phyloP scores from a whole-genome alignment of 768 basidiomycete genomes.

The Trametes punicea region DNA sequence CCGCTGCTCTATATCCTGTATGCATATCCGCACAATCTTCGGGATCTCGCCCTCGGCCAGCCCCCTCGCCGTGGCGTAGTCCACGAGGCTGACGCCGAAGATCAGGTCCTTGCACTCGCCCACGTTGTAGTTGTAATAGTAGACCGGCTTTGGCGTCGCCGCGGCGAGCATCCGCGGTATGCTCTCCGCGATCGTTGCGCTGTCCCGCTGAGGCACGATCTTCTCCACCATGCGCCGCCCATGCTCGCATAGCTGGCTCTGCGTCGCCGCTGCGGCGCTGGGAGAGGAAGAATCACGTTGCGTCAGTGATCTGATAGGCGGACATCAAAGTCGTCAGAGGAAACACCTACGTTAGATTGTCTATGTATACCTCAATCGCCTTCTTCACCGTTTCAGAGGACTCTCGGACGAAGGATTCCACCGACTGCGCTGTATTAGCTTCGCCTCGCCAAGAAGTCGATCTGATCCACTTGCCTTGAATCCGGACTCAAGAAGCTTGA shows the following conservation, averaged over 20 bases:
- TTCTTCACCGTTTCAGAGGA: conserved; percentile 59
- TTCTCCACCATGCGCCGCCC: conserved; percentile 56
- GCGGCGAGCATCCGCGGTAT: conserved; percentile 62
- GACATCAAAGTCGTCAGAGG: background rate
- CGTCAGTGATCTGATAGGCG: background rate
- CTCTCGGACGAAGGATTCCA: conserved; percentile 78
- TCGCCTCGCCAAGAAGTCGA: background rate
- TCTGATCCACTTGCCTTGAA: conserved; percentile 55
- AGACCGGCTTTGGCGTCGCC: conserved; percentile 64
- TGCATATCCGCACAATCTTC: conserved; percentile 75
- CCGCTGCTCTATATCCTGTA: conserved; percentile 76
- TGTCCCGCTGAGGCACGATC: conserved; percentile 72
- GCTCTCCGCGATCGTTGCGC: conserved; percentile 48
- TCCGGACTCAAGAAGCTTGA: conserved; percentile 79
- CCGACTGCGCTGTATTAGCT: conserved; percentile 50
- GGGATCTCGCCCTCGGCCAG: conserved; percentile 68
- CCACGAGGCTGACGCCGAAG: conserved; percentile 84
- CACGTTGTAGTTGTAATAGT: conserved; percentile 76
- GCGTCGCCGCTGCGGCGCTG: conserved; percentile 76
- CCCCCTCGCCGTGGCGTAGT: conserved; percentile 82
- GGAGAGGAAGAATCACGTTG: background rate
- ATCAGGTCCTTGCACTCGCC: conserved; percentile 87
- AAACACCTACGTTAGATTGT: conserved; percentile 66
- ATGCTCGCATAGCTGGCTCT: conserved; percentile 69
- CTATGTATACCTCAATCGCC: conserved; percentile 69